phyloP scores from a whole-genome alignment of 257 asterid genomes.

The Cinchona pubescens region DNA sequence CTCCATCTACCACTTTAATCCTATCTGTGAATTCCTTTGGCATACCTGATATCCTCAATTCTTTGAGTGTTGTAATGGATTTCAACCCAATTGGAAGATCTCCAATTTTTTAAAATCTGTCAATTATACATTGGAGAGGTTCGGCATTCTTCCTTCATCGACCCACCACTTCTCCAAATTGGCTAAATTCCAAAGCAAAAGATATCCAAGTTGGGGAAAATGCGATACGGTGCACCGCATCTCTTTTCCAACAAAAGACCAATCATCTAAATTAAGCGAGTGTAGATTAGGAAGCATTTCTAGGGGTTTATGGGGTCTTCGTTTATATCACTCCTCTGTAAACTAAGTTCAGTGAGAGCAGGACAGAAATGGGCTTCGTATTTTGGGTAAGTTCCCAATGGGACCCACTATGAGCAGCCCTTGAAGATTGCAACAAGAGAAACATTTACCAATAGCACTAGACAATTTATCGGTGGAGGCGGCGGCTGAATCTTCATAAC shows the following conservation, averaged over 20 bases:
- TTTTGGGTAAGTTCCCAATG: not conserved
- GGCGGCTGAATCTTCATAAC: no score
- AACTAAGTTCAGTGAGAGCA: not conserved
- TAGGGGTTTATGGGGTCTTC: conserved; percentile 1
- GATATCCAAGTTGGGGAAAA: conserved; percentile 11
- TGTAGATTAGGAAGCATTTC: conserved; percentile 18
- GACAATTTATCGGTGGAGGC: no score
- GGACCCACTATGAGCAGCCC: no score
- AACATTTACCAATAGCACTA: no score
- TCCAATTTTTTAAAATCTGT: not conserved
- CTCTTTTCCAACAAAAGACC: not conserved
- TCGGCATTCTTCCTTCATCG: conserved; percentile 21
- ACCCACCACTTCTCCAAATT: conserved; percentile 18
- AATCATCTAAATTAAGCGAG: not conserved
- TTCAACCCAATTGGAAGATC: conserved; percentile 14
- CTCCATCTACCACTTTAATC: not conserved
- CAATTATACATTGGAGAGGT: conserved; percentile 5
- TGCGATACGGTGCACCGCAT: conserved; percentile 11
- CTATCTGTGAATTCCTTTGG: not conserved
- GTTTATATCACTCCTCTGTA: not conserved
- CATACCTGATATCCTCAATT: conserved; percentile 2
- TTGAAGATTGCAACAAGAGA: no score
- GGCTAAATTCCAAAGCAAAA: not conserved
- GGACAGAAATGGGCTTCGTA: not conserved
- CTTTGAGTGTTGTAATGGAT: conserved; percentile 3